phyloP scores from a whole-genome alignment of 768 basidiomycete genomes.

The Scleroderma citrinum region DNA sequence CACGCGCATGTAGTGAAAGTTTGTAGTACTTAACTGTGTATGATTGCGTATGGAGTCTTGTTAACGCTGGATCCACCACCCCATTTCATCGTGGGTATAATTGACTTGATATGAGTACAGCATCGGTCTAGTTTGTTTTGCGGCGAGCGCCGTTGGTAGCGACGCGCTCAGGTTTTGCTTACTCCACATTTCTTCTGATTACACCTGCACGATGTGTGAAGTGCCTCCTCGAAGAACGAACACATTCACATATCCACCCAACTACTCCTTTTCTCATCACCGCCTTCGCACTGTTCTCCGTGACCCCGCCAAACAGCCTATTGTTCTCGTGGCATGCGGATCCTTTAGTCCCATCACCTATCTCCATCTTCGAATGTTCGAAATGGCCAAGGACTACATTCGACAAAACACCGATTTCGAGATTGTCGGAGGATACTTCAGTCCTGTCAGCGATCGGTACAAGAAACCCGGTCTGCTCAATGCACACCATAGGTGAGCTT shows the following conservation, averaged over 20 bases:
- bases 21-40: neutral
- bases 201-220: slow-evolving; percentile 23
- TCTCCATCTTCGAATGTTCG: slow-evolving; percentile 97
- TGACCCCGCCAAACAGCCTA: slow-evolving; percentile 67
- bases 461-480: slow-evolving; percentile 93
- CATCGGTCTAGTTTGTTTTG: neutral
- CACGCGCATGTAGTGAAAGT: neutral
- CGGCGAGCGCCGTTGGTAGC: neutral
- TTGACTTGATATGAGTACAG: slow-evolving; percentile 15
- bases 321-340: slow-evolving; percentile 94
- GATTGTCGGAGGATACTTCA: slow-evolving; percentile 93
- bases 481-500: slow-evolving; percentile 80
- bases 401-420: slow-evolving; percentile 90
- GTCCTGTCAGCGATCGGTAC: slow-evolving; percentile 94
- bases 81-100: too few relatives aligned
- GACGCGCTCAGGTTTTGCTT: neutral
- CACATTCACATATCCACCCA: slow-evolving; percentile 55
- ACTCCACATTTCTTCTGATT: slow-evolving; percentile 5
- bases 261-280: slow-evolving; percentile 64
- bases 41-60: neutral
- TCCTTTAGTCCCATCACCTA: slow-evolving; percentile 99
- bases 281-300: slow-evolving; percentile 54
- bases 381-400: slow-evolving; percentile 97
- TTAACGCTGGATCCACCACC: too few relatives aligned
- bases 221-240: slow-evolving; percentile 15